Percentiles rank a stretch among this genome's conserved stretches.
Evolutionary conservation across 2,329 filamentous ascomycete genomes (phyloP).

Genomic region (Cercospora janseana): DNA sequence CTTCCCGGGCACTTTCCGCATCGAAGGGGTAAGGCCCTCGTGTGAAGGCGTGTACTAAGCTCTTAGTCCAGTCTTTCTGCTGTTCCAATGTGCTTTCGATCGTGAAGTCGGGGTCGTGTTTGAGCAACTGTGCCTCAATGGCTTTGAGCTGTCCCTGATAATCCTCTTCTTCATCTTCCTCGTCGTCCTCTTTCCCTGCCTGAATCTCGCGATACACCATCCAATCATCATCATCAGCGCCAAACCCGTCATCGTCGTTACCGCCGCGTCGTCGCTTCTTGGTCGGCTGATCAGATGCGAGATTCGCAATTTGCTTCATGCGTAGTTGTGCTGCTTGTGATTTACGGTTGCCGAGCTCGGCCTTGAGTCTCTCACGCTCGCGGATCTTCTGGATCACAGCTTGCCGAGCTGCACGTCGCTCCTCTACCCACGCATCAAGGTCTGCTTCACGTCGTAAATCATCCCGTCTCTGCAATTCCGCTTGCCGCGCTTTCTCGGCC

Average conservation of each 20-base stretch:
- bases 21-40: conserved; percentile 87
- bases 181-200: conserved; percentile 84
- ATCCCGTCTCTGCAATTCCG: conserved; percentile 80
- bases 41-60: conserved; percentile 82
- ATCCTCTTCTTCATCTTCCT: conserved; percentile 91
- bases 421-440: conserved; percentile 81
- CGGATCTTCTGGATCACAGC: conserved; percentile 79
- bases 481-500: conserved; percentile 78
- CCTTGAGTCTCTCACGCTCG: conserved; percentile 87
- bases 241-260: conserved; percentile 95
- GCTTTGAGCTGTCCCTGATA: conserved; percentile 68
- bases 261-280: conserved; percentile 74
- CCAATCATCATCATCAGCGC: conserved; percentile 97
- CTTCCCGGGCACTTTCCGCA: conserved; percentile 72
- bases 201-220: conserved; percentile 92
- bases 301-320: conserved; percentile 96
- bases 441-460: conserved; percentile 79
- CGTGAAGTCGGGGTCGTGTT: conserved; percentile 83
- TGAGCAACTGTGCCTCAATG: conserved; percentile 79
- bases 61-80: conserved; percentile 93
- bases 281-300: conserved; percentile 80
- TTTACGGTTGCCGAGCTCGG: conserved; percentile 93
- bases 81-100: conserved; percentile 91
- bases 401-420: conserved; percentile 70
- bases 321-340: conserved; percentile 93